Percentiles rank a stretch among this genome's conserved stretches.
phyloP scores from a whole-genome alignment of 257 asterid species.

The Solanum infundibuliforme region DNA sequence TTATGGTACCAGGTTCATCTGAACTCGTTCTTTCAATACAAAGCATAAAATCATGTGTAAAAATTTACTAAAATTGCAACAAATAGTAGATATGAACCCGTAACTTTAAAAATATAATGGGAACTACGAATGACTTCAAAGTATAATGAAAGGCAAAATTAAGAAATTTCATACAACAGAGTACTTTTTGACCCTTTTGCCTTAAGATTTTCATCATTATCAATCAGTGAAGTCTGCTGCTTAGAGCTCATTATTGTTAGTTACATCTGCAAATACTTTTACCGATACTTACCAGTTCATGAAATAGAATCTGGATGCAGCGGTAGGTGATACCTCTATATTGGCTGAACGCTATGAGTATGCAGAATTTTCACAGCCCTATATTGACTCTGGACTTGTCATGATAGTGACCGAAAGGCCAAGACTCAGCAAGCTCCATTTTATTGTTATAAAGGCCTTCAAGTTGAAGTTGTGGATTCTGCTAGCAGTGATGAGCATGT shows the following conservation, averaged over 20 bases:
- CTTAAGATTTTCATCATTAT: background rate
- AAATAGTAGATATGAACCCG: no score
- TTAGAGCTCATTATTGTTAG: background rate
- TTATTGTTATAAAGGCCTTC: constrained; percentile 33
- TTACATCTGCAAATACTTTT: background rate
- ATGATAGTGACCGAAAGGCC: constrained; percentile 46
- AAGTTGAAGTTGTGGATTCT: constrained; percentile 39
- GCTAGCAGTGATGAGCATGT: constrained; percentile 19
- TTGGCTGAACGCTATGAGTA: constrained; percentile 39
- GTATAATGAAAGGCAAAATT: background rate
- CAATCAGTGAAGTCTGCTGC: background rate
- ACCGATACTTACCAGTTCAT: background rate
- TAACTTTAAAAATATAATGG: no score
- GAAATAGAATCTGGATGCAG: constrained; percentile 45
- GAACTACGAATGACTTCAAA: no score
- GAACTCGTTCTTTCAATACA: no score
- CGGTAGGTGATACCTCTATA: constrained; percentile 52
- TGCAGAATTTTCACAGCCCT: constrained; percentile 53
- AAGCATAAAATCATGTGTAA: no score
- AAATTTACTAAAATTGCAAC: no score
- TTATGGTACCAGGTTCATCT: no score
- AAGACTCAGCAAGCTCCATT: constrained; percentile 12
- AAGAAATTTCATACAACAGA: background rate
- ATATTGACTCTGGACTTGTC: constrained; percentile 46
- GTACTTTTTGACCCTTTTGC: background rate